Evolutionary conservation across 805 yeast species (phyloP).

Genomic region (Monosporozyma solicola): DNA sequence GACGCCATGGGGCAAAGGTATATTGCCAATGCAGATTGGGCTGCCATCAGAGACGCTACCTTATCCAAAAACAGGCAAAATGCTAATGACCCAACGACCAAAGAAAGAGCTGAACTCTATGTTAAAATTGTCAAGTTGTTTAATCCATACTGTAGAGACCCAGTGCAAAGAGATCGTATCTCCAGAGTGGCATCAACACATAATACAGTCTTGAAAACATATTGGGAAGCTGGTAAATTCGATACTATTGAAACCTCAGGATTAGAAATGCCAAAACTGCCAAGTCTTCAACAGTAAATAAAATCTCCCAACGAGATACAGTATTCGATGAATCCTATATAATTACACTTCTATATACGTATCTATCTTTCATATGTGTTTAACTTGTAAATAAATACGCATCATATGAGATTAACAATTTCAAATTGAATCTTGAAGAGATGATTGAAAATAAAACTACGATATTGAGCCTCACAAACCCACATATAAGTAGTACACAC

Average conservation of each 20-base stretch:
- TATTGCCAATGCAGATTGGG: slow-evolving; percentile 76
- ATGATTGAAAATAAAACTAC: not conserved
- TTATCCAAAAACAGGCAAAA: slow-evolving; percentile 14
- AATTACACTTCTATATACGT: not conserved
- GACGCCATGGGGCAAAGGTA: slow-evolving; percentile 42
- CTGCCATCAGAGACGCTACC: slow-evolving; percentile 69
- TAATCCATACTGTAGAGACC: slow-evolving; percentile 33
- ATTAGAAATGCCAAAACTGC: not conserved
- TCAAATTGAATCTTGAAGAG: not conserved
- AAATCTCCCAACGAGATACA: not conserved
- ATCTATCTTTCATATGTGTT: not conserved
- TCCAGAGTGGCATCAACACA: not conserved
- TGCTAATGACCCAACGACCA: not conserved
- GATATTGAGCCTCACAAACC: not conserved
- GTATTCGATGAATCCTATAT: not conserved
- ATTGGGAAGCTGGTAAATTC: slow-evolving; percentile 5
- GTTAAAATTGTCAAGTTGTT: slow-evolving; percentile 40
- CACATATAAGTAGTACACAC: not conserved
- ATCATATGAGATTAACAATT: not conserved
- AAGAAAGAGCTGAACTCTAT: slow-evolving; percentile 41
- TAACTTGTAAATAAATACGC: not conserved
- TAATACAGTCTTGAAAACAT: not conserved
- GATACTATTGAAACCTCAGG: not conserved
- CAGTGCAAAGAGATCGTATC: slow-evolving; percentile 28
- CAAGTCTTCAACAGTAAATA: not conserved